phyloP scores from a whole-genome alignment of 306 rosid species.

The Vicia villosa region DNA sequence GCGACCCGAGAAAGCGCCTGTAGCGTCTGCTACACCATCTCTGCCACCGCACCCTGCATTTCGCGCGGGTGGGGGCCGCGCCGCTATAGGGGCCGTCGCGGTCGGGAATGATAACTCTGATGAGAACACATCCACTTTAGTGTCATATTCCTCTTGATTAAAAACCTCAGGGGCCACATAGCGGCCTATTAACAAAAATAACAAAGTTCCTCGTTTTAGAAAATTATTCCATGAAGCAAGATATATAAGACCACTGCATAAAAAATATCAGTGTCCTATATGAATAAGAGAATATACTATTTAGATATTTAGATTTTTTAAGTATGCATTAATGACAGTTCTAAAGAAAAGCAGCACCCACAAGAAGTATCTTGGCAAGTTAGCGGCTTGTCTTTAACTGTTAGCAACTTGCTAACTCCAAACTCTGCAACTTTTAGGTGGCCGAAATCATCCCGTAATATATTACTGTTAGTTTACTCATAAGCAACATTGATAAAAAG shows the following conservation, averaged over 20 bases:
- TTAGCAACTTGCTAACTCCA: slow-evolving; percentile 91
- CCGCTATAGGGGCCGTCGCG: no score
- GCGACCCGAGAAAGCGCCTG: no score
- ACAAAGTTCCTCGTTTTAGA: slow-evolving; percentile 31
- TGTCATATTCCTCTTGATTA: slow-evolving; percentile 72
- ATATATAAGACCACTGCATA: slow-evolving; percentile 22
- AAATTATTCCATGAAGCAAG: slow-evolving; percentile 31
- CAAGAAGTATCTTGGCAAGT: slow-evolving; percentile 81
- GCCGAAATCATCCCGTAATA: slow-evolving; percentile 93
- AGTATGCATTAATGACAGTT: slow-evolving; percentile 18
- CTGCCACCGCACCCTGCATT: no score
- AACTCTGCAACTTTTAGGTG: slow-evolving; percentile 96
- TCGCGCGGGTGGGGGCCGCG: no score
- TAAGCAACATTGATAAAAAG: slow-evolving; percentile 45
- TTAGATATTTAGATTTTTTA: slow-evolving; percentile 32
- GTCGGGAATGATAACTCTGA: no score
- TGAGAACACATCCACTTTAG: slow-evolving; percentile 93
- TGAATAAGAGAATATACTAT: slow-evolving; percentile 28
- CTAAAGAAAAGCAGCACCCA: slow-evolving; percentile 58
- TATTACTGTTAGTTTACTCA: slow-evolving; percentile 75
- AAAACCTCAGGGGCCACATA: slow-evolving; percentile 95
- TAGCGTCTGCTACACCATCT: no score
- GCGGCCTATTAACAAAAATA: slow-evolving; percentile 60
- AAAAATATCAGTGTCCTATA: slow-evolving; percentile 23
- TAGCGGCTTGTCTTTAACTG: slow-evolving; percentile 86